Conservation (phyloP, 805 yeast genomes). For the Candida broadrunensis region DNA sequence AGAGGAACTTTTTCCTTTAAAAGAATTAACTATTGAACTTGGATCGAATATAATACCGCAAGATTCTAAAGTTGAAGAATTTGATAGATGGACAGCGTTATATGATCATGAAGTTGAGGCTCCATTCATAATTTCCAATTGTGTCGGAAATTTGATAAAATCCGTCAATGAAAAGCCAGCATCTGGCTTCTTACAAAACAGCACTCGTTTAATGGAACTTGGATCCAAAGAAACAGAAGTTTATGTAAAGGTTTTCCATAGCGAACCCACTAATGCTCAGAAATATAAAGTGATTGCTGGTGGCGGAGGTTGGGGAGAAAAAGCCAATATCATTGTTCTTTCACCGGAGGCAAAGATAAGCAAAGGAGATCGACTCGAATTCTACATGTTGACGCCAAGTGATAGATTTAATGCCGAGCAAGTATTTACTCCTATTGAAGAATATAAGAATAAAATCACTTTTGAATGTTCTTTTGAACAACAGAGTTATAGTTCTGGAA, state of each 20-base stretch:
- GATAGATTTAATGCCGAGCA: conserved; percentile 17
- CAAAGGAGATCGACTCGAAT: conserved; percentile 47
- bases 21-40: conserved; percentile 21
- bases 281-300: conserved; percentile 63
- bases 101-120: conserved; percentile 14
- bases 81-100: conserved; percentile 35
- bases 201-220: conserved; percentile 33
- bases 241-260: conserved; percentile 26
- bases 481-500: conserved; percentile 12
- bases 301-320: conserved; percentile 75
- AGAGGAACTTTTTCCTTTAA: too few species aligned
- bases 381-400: conserved; percentile 42
- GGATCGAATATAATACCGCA: conserved; percentile 13
- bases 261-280: conserved; percentile 2
- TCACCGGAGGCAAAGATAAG: conserved; percentile 52
- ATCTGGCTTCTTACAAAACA: conserved; percentile 50
- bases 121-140: conserved; percentile 43
- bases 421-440: conserved; percentile 1
- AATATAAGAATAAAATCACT: conserved; percentile 6
- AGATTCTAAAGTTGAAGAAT: conserved; percentile 1
- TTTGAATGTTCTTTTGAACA: conserved; percentile 36
- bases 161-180: conserved; percentile 55
- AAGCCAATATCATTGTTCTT: conserved; percentile 62
- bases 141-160: conserved; percentile 59
- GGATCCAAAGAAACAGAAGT: conserved; percentile 44